These are phyloP conservation scores for Verruconis gallopava DNA, from an alignment of 2,329 filamentous ascomycete species.

Conservation along the genomic window DNA sequence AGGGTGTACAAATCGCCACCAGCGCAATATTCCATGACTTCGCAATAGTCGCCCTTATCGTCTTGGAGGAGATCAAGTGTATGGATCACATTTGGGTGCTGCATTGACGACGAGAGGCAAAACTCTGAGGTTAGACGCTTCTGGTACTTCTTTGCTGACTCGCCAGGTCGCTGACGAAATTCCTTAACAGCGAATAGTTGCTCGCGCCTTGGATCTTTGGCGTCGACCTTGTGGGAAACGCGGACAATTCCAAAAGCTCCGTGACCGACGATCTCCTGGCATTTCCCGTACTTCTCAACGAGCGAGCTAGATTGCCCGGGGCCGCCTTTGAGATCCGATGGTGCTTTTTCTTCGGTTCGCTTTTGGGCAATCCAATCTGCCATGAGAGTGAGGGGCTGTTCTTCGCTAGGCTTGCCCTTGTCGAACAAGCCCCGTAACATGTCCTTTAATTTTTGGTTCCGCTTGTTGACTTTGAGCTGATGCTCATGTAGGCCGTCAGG, in stretches of 20 bases:
- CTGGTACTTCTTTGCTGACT: slow-evolving; percentile 94
- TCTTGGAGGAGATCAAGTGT: slow-evolving; percentile 92
- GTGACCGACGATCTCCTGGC: slow-evolving; percentile 89
- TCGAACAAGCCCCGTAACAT: slow-evolving; percentile 75
- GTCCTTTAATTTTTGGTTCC: slow-evolving; percentile 88
- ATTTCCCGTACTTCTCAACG: slow-evolving; percentile 96
- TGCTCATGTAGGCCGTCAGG: slow-evolving; percentile 69
- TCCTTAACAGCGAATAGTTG: slow-evolving; percentile 97
- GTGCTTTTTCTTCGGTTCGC: slow-evolving; percentile 65
- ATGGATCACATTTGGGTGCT: slow-evolving; percentile 96
- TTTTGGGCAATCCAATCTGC: slow-evolving; percentile 93
- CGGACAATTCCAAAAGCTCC: slow-evolving; percentile 95
- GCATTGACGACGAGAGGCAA: slow-evolving; percentile 92
- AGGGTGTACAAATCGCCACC: slow-evolving; percentile 93
- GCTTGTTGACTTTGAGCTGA: slow-evolving; percentile 73
- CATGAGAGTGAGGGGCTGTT: slow-evolving; percentile 79
- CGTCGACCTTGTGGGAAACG: slow-evolving; percentile 90
- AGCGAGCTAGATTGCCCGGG: slow-evolving; percentile 64
- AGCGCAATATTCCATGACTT: slow-evolving; percentile 98
- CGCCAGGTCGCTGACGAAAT: slow-evolving; percentile 84
- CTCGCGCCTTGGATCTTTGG: slow-evolving; percentile 62
- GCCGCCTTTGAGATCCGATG: slow-evolving; percentile 63
- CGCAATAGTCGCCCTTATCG: slow-evolving; percentile 92
- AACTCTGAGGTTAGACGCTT: slow-evolving; percentile 96
- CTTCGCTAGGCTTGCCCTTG: slow-evolving; percentile 52